phyloP scores from a whole-genome alignment of 257 asterid species.

The Solanum chaucha region DNA sequence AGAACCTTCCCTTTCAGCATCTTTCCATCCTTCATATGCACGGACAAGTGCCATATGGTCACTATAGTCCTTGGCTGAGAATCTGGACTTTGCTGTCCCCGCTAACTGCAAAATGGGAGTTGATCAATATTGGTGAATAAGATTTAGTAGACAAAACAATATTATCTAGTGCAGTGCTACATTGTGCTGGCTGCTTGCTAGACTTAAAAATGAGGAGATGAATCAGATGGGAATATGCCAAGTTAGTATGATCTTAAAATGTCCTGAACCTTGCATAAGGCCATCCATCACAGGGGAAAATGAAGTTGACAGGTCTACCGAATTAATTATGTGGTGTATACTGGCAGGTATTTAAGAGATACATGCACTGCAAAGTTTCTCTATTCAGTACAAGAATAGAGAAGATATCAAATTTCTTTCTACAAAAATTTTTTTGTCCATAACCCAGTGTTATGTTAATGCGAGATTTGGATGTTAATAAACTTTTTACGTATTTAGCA shows the following conservation, averaged over 20 bases:
- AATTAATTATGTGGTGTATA: neutral
- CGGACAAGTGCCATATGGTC: slow-evolving; percentile 99
- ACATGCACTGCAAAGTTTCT: neutral
- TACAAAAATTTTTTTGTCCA: neutral
- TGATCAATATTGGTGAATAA: neutral
- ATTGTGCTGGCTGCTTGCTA: neutral
- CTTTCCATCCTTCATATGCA: slow-evolving; percentile 99
- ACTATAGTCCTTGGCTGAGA: slow-evolving; percentile 97
- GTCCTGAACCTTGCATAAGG: neutral
- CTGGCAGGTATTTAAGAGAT: neutral
- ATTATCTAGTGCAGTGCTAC: neutral
- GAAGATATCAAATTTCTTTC: neutral
- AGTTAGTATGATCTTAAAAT: neutral
- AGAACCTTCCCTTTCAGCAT: slow-evolving; percentile 98
- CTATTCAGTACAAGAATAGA: neutral
- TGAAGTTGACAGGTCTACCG: neutral
- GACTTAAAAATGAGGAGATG: neutral
- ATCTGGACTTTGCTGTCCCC: slow-evolving; percentile 89
- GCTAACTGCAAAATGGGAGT: slow-evolving; percentile 54
- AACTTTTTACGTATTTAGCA: neutral
- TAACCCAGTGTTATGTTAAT: neutral
- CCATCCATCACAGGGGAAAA: neutral
- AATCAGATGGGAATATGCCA: neutral
- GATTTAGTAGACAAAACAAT: neutral
- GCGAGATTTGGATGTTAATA: neutral